Evolutionary conservation across 2,329 filamentous ascomycete species (phyloP), one percentile per base, ranked within the genome.

Genomic region (Dothistroma pini): DNA sequence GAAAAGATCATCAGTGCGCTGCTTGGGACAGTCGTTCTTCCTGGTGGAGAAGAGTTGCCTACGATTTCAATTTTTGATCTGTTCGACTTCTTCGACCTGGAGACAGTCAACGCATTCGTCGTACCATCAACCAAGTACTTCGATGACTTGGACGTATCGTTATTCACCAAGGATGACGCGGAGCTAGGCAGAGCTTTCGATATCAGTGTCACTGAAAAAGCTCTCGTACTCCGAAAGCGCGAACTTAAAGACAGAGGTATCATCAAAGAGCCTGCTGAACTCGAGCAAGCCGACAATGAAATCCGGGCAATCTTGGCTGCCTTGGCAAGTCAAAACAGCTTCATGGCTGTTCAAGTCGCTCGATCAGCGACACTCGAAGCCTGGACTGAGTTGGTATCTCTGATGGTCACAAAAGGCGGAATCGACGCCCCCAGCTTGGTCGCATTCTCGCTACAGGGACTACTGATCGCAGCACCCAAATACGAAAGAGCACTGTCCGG

Each of bases 391-490:
- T 82, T 97, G 32, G 78, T 96, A 52, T 86, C 92, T 56, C 86
- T 97, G 22, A 89, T 96, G 77, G 83, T 96, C 21, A 89, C 92
- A 68, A 87, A 85, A 59, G 91, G 91, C 66, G 89, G 95, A 57
- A 89, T 96, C 90, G 57, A 84, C 84, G 1, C 84, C 84, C 32
- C 88, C 7, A 86, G 89, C 0, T 93, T 97, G 72, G 87, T 96
- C 58, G 86, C 88, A 0, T 93, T 97, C 72, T 88, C 96, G 58
- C 78, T 97, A 11, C 91, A 96, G 72, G 88, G 90, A 0, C 81
- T 99, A 5, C 93, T 97, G 72, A 85, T 93, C 14, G 89, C 96
- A 54, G 81, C 97, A 7, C 93, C 95, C 0, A 96, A 91, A 65
- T 83, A 99, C 12, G 93, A 97, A 72, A 83, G 83, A 19, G 89